Evolutionary conservation across 305 asterid species (phyloP), one percentile per base, ranked within the genome.

Genomic region (Galium porrigens): DNA sequence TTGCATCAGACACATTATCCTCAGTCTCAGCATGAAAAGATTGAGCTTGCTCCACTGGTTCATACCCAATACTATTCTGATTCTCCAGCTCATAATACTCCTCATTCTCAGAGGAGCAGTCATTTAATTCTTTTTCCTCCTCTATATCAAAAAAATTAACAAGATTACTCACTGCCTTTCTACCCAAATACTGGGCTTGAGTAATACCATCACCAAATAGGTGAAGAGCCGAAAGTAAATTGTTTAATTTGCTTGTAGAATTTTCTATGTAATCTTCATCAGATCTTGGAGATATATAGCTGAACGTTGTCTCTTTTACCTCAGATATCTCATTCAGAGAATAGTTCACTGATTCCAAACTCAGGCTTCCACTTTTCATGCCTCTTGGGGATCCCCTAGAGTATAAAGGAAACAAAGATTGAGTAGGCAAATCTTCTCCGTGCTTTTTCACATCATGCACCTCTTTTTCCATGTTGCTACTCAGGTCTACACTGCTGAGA

Each of bases 131-230:
- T 56, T 51, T 10, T 61, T 86, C 91, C 18, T 85, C 83, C 36
- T 84, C 69, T 34, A 94, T 86, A 69, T 89, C 88, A 66, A 94
- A 74, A 79, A 85, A 89, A 83, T 76, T 87, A 44, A 80, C 95
- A 55, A 94, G 82, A 80, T 86, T 92, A 81, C 65, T 89, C 32
- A 89, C 95, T 25, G 99, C 99, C 80, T 79, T 94, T 78, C 85
- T 92, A 58, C 99, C 99, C 33, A 92, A 83, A 39, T 90, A 87
- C 68, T 86, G 97, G 71, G 90, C 94, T 67, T 92, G 99, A 68
- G 87, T 83, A 72, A 92, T 97, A 54, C 99, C 92, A 71, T 89
- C 96, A 17, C 91, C 97, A 10, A 92, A 73, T 68, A 92, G 75
- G 65, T 92, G 97, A 20, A 83, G 94, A 20, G 99, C 95, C 70